Base-by-base conservation (phyloP, 1,139 yeast genomes). In the Blastobotrys apis region DNA sequence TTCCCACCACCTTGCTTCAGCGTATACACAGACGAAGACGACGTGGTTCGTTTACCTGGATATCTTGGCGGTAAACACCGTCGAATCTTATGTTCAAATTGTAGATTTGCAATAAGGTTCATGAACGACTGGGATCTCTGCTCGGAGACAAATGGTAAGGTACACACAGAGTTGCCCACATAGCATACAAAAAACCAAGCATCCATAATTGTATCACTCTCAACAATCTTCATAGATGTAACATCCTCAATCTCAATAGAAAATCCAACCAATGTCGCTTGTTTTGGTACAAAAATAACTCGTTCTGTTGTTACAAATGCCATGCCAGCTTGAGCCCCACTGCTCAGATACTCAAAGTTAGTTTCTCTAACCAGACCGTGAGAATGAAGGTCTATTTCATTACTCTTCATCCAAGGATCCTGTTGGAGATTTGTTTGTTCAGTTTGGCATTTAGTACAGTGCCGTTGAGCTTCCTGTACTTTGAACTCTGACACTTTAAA, bases 11-110 rank as follows among this genome's bases (percentile, higher is more conserved):
- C 26, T 10, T 6, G 26, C 6, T 10, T 21, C 15, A 16, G 12
- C 15, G 17, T 19, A 15, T n/a, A 21, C 13, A 21, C 4, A 23
- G 3, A 13, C 16, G 16, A 12, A 12, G 26, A 8, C 16, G 29
- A n/a, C 8, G 16, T 22, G 22, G 19, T 36, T 36, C 13, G 20
- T n/a, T 25, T 31, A n/a, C 37, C 16, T 16, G 37, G 37, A 13
- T 37, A 15, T 5, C 53, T 51, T 1, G 65, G 66, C 4, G 66
- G 63, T 26, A 62, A 52, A 32, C 55, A 53, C 19, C 53, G 53
- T 29, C 61, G 54, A 29, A 62, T 60, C 51, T 53, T 55, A 40
- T 60, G 63, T 48, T 61, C 65, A 37, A 62, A 60, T 20, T 62
- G 58, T 35, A 62, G 52, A 41, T 62, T 62, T 23, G 62, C 51